phyloP scores from a whole-genome alignment of 352 stramenopile species.

The Globisporangium cylindrosporum region DNA sequence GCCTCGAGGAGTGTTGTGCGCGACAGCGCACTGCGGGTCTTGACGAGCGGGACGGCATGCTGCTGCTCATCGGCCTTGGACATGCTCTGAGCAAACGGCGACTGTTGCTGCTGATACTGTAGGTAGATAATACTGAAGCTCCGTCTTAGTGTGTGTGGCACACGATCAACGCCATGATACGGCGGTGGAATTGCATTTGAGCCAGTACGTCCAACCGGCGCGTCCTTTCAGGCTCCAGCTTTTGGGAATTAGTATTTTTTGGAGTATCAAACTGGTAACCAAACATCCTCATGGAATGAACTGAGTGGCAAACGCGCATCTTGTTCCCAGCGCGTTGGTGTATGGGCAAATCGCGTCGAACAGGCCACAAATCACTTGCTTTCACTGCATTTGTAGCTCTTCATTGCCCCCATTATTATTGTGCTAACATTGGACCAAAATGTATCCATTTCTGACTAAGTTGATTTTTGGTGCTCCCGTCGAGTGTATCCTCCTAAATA shows the following conservation, averaged over 20 bases:
- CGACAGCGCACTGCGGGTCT: slow-evolving; percentile 8
- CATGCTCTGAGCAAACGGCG: not conserved
- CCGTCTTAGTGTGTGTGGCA: not conserved
- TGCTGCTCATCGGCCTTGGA: slow-evolving; percentile 12
- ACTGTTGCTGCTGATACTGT: not conserved
- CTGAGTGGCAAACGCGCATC: too few relatives aligned
- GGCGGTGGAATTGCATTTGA: not conserved
- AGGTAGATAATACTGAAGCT: not conserved
- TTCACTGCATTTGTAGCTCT: too few relatives aligned
- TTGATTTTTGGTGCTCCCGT: not conserved
- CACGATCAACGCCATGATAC: not conserved
- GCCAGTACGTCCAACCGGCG: not conserved
- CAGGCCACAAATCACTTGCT: too few relatives aligned
- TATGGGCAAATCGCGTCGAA: too few relatives aligned
- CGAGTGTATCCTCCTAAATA: not conserved
- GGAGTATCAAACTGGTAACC: not conserved
- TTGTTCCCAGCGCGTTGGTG: too few relatives aligned
- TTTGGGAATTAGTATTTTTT: not conserved
- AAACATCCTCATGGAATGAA: too few relatives aligned
- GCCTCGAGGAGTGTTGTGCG: slow-evolving; percentile 44
- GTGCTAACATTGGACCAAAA: too few relatives aligned
- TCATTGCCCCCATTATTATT: too few relatives aligned
- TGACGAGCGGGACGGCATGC: slow-evolving; percentile 6
- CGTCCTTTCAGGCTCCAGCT: not conserved
- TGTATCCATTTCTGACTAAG: not conserved